These are phyloP conservation scores for Botryotinia convoluta DNA, from an alignment of 2,329 filamentous ascomycete species.

Conservation along the genomic window DNA sequence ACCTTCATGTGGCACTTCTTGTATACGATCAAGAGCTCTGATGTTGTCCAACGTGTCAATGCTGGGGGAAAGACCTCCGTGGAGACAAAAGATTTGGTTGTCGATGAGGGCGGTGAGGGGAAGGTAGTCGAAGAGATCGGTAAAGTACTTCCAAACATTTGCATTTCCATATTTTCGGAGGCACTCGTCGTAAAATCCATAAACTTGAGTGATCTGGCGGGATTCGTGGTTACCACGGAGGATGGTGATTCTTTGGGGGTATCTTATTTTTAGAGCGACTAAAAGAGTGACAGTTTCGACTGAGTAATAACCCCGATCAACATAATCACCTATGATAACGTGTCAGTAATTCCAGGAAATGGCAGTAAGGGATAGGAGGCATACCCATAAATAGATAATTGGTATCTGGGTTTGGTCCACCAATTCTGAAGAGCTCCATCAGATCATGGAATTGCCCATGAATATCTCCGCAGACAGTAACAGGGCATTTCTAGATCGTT, in stretches of 20 bases:
- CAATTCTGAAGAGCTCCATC: constrained; percentile 99
- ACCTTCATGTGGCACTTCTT: constrained; percentile 97
- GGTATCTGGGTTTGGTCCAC: constrained; percentile 94
- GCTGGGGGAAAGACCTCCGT: constrained; percentile 93
- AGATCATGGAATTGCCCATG: constrained; percentile 98
- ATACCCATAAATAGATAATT: constrained; percentile 99
- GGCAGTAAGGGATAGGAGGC: constrained; percentile 35
- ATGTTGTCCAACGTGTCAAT: constrained; percentile 97
- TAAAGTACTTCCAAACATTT: constrained; percentile 99
- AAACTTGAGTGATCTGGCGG: constrained; percentile 97
- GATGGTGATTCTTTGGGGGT: constrained; percentile 96
- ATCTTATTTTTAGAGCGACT: constrained; percentile 95
- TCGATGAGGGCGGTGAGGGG: constrained; percentile 96
- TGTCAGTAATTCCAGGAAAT: constrained; percentile 25
- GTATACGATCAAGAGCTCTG: constrained; percentile 88
- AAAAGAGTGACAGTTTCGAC: constrained; percentile 97
- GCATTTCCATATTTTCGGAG: constrained; percentile 98
- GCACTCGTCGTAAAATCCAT: constrained; percentile 99
- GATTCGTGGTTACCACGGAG: constrained; percentile 99
- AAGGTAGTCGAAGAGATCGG: constrained; percentile 97
- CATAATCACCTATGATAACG: constrained; percentile 74
- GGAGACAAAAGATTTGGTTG: constrained; percentile 98
- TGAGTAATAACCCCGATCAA: constrained; percentile 98
- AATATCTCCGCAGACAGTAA: constrained; percentile 98
- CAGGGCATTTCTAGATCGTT: constrained; percentile 79